These are phyloP conservation scores for Echeveria elegans DNA, from an alignment of 164 flowering plant species.

Conservation along the genomic window DNA sequence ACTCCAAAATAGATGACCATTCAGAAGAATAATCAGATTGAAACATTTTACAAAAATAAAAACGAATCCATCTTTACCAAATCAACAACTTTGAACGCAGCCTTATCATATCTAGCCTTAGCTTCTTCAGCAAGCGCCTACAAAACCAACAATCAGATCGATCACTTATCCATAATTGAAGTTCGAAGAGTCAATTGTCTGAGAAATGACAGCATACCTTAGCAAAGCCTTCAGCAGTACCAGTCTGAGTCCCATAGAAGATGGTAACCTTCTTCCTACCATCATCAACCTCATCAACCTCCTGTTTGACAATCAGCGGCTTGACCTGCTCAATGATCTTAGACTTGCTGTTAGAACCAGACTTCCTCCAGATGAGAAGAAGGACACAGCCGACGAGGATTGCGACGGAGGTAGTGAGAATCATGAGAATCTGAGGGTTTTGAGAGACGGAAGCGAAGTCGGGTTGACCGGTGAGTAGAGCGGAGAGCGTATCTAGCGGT, in stretches of 20 bases:
- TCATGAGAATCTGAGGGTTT: constrained; percentile 51
- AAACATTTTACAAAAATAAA: no score
- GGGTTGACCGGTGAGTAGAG: constrained; percentile 39
- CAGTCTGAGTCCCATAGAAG: constrained; percentile 93
- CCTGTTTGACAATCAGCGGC: constrained; percentile 34
- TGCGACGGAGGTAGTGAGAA: constrained; percentile 72
- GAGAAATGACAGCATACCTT: constrained; percentile 37
- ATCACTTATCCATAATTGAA: background rate
- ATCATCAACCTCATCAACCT: constrained; percentile 51
- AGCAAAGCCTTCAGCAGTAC: constrained; percentile 98
- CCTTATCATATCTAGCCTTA: constrained; percentile 76
- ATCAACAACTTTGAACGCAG: constrained; percentile 67
- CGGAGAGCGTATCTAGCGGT: constrained; percentile 56
- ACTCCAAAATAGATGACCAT: constrained; percentile 4
- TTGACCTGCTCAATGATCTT: constrained; percentile 29
- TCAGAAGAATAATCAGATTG: background rate
- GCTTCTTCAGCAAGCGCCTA: constrained; percentile 87
- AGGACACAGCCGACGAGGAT: constrained; percentile 63
- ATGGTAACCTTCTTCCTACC: constrained; percentile 79
- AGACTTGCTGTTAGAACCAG: constrained; percentile 19
- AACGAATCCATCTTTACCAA: constrained; percentile 31
- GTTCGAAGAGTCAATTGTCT: background rate
- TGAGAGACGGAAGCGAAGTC: constrained; percentile 33
- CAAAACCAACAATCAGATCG: background rate
- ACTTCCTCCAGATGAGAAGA: constrained; percentile 52